A percentile compares a stretch with the other conserved stretches of the same genome.
Conservation (phyloP, 2,329 filamentous ascomycete genomes). For the Fusarium albidum region DNA sequence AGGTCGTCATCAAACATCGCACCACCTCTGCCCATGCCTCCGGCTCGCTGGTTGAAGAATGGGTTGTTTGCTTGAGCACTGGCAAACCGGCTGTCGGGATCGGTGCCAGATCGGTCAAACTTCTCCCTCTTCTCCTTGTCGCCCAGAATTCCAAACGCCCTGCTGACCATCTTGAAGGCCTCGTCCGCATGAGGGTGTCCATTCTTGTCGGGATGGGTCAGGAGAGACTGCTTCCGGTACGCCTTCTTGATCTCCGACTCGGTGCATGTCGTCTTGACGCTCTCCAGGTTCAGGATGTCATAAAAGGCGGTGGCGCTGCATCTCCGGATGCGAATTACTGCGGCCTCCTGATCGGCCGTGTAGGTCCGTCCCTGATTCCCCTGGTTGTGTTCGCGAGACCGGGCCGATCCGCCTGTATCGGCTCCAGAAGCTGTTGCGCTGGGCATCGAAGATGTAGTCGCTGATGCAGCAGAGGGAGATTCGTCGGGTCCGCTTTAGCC, state of each 20-base stretch:
- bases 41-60: conserved; percentile 65
- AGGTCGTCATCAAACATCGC: conserved; percentile 89
- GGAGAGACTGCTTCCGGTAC: conserved; percentile 90
- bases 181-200: conserved; percentile 94
- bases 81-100: conserved; percentile 88
- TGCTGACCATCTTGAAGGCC: conserved; percentile 97
- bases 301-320: conserved; percentile 92
- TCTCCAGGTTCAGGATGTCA: conserved; percentile 84
- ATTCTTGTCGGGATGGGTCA: conserved; percentile 99
- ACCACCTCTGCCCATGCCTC: conserved; percentile 58
- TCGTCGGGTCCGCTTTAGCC: conserved; percentile 2
- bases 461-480: not conserved
- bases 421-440: conserved; percentile 64
- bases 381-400: conserved; percentile 74
- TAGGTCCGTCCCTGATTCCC: conserved; percentile 79
- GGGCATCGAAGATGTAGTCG: conserved; percentile 42
- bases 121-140: conserved; percentile 88
- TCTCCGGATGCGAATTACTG: conserved; percentile 86
- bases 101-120: conserved; percentile 88
- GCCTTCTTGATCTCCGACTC: conserved; percentile 97
- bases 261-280: conserved; percentile 68
- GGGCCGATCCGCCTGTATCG: conserved; percentile 57
- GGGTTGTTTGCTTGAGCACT: conserved; percentile 67
- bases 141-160: conserved; percentile 91
- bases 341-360: conserved; percentile 89